These are phyloP conservation scores for Epichloe hybrida DNA, from an alignment of 2,329 filamentous ascomycete genomes.

Conservation along the genomic window DNA sequence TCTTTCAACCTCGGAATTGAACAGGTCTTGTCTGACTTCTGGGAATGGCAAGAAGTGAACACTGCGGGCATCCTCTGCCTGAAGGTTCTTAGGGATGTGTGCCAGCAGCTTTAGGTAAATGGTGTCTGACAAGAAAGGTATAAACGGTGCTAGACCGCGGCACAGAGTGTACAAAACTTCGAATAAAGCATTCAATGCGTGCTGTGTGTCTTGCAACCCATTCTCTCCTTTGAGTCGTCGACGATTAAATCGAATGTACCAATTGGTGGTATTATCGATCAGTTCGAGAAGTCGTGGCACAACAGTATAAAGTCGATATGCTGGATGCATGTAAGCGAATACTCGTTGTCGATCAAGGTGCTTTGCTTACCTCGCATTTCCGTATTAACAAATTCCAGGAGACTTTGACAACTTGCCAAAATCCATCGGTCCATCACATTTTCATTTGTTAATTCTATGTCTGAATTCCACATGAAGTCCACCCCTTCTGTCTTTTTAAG, in stretches of 20 bases:
- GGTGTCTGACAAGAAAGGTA: constrained; percentile 86
- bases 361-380: constrained; percentile 64
- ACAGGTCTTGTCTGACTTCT: constrained; percentile 75
- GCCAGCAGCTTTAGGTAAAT: constrained; percentile 78
- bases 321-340: constrained; percentile 17
- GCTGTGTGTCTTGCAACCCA: constrained; percentile 70
- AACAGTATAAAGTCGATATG: constrained; percentile 76
- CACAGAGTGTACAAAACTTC: constrained; percentile 85
- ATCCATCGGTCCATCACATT: constrained; percentile 98
- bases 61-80: constrained; percentile 61
- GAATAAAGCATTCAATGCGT: constrained; percentile 87
- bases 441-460: constrained; percentile 59
- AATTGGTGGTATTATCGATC: constrained; percentile 95
- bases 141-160: constrained; percentile 83
- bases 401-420: constrained; percentile 77
- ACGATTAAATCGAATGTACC: constrained; percentile 94
- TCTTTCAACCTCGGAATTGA: constrained; percentile 74
- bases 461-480: constrained; percentile 67
- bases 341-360: not conserved
- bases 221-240: constrained; percentile 83
- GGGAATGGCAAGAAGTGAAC: constrained; percentile 91
- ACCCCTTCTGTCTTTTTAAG: constrained; percentile 73
- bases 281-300: constrained; percentile 70
- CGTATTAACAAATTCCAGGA: constrained; percentile 80
- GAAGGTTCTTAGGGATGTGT: constrained; percentile 61